Evolutionary conservation across 2,329 filamentous ascomycete species (phyloP), one percentile per base, ranked within the genome.

Genomic region (Penicillium decumbens): DNA sequence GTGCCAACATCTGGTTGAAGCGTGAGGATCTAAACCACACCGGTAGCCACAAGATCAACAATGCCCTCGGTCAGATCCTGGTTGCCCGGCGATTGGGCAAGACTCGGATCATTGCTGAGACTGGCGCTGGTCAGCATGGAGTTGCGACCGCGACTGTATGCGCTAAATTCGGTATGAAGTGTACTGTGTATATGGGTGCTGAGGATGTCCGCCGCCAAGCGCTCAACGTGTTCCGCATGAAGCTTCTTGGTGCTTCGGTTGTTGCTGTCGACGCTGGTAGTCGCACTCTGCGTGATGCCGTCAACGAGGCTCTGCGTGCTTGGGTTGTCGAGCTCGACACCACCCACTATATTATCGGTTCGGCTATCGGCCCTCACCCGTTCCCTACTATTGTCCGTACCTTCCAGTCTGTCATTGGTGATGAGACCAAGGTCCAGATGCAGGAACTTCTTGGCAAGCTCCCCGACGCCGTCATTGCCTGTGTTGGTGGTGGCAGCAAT

Each of bases 11-110:
- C 75, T 98, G 92, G 86, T 76, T 98, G 60, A 98, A 98, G 81
- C 84, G 93, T 62, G 93, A 98, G 74, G 93, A 98, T 69, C 77
- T 97, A 49, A 97, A 97, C 74, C 93, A 98, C 70, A 97, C 93
- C 7, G 93, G 93, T 59, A 95, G 88, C 55, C 93, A 98, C 80
- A 98, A 98, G 81, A 97, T 98, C 78, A 98, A 98, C 78, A 98
- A 98, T 65, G 93, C 93, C 0, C 77, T 98, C 7, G 93, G 93
- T 2, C 93, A 98, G 72, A 84, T 96, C 42, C 80, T 98, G 12
- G 76, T 98, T 33, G 93, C 93, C 1, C 81, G 81, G 61, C 80
- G 89, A 54, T 75, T 98, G 42, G 93, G 93, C 43, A 98, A 98
- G 81, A 96, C 85, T 5, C 87, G 90, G 69, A 97, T 98, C 63